Evolutionary conservation across 805 yeast genomes (phyloP).

Genomic region (Ascoidea asiatica): DNA sequence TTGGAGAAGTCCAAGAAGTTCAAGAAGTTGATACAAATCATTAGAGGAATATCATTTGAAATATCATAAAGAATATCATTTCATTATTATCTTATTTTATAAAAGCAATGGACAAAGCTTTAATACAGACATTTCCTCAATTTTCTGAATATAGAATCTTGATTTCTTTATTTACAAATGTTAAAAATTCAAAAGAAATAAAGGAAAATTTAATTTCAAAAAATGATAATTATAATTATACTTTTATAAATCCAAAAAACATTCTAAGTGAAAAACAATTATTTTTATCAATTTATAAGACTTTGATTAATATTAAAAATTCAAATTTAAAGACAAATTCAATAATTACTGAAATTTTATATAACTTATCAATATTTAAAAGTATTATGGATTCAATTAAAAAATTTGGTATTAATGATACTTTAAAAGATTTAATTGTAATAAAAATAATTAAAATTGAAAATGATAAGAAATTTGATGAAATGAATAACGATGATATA

Average conservation of each 20-base stretch:
- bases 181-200: background rate
- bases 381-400: background rate
- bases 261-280: background rate
- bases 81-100: no score
- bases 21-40: no score
- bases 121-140: background rate
- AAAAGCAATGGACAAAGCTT: no score
- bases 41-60: no score
- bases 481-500: background rate
- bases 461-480: no score
- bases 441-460: background rate
- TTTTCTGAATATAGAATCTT: background rate
- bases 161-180: background rate
- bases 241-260: background rate
- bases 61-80: no score
- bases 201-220: background rate
- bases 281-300: background rate
- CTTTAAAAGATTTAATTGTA: background rate
- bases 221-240: no score
- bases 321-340: background rate
- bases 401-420: background rate
- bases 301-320: background rate
- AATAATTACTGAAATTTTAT: background rate
- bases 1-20: no score
- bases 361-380: background rate